Evolutionary conservation across 2,329 filamentous ascomycete species (phyloP).

Genomic region (Aspergillus chevalieri): DNA sequence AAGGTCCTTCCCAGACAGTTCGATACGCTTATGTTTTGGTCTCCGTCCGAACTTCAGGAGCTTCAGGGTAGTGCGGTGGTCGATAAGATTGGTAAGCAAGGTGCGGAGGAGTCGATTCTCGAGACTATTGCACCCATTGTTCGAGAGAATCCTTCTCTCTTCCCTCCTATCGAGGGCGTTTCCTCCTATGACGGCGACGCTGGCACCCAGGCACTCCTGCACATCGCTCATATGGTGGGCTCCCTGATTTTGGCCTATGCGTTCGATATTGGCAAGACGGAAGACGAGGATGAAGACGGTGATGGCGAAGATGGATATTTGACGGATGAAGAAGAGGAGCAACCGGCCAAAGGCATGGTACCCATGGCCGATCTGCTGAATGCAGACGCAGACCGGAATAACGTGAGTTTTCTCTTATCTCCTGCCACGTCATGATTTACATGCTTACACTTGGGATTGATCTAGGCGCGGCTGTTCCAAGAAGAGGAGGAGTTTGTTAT

Average conservation of each 20-base stretch:
- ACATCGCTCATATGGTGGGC: conserved; percentile 70
- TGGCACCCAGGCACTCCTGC: conserved; percentile 44
- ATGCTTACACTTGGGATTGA: background rate
- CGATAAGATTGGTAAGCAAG: conserved; percentile 66
- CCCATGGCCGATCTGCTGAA: conserved; percentile 87
- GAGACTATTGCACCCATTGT: conserved; percentile 51
- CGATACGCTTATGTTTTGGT: conserved; percentile 89
- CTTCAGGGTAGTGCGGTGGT: conserved; percentile 73
- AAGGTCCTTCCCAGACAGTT: conserved; percentile 66
- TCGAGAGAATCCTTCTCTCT: conserved; percentile 34
- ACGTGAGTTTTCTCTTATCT: conserved; percentile 46
- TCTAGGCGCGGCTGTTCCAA: conserved; percentile 54
- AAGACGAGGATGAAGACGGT: conserved; percentile 53
- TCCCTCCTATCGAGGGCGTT: conserved; percentile 35
- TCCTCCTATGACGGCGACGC: conserved; percentile 35
- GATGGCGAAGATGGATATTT: conserved; percentile 42
- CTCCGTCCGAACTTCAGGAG: conserved; percentile 59
- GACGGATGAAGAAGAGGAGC: conserved; percentile 61
- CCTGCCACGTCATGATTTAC: background rate
- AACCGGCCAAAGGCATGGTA: conserved; percentile 73
- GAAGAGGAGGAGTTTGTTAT: conserved; percentile 60
- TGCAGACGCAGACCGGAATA: conserved; percentile 75
- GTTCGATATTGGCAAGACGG: conserved; percentile 65
- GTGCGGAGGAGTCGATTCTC: conserved; percentile 65
- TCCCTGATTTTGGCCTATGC: conserved; percentile 90